These are phyloP conservation scores for Leishmania aethiopica DNA, from an alignment of 208 protist genomes.

Conservation along the genomic window DNA sequence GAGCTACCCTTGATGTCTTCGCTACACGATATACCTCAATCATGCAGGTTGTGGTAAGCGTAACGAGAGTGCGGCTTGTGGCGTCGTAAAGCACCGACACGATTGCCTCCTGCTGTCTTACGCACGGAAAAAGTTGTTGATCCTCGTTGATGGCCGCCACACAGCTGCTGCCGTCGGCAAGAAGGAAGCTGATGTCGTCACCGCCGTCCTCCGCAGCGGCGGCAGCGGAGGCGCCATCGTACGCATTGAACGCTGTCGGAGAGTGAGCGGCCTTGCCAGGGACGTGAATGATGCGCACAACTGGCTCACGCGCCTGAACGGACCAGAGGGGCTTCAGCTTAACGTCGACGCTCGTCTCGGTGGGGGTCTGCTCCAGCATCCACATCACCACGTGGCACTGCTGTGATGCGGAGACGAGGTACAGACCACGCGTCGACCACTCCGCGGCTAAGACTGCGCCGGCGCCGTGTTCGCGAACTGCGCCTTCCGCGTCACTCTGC, in stretches of 20 bases:
- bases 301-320: slow-evolving; percentile 45
- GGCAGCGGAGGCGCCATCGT: not conserved
- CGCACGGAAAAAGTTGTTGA: slow-evolving; percentile 58
- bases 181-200: slow-evolving; percentile 79
- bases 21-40: slow-evolving; percentile 68
- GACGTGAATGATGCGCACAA: slow-evolving; percentile 57
- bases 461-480: slow-evolving; percentile 61
- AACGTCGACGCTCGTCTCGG: slow-evolving; percentile 33
- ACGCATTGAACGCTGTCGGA: slow-evolving; percentile 1
- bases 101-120: slow-evolving; percentile 59
- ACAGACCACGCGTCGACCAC: slow-evolving; percentile 67
- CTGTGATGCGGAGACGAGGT: slow-evolving; percentile 63
- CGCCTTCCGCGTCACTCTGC: slow-evolving; percentile 57
- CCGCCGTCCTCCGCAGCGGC: slow-evolving; percentile 26
- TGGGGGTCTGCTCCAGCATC: slow-evolving; percentile 55
- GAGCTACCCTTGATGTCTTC: slow-evolving; percentile 51
- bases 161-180: slow-evolving; percentile 42
- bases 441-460: slow-evolving; percentile 44
- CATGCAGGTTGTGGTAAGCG: slow-evolving; percentile 58
- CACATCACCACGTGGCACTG: slow-evolving; percentile 69
- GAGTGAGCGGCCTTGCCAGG: slow-evolving; percentile 4
- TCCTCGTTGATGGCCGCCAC: slow-evolving; percentile 68
- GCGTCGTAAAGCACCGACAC: slow-evolving; percentile 71
- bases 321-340: slow-evolving; percentile 72
- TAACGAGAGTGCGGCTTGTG: slow-evolving; percentile 57